Base-by-base conservation (phyloP, 2,329 filamentous ascomycete genomes). In the Metarhizium rileyi region DNA sequence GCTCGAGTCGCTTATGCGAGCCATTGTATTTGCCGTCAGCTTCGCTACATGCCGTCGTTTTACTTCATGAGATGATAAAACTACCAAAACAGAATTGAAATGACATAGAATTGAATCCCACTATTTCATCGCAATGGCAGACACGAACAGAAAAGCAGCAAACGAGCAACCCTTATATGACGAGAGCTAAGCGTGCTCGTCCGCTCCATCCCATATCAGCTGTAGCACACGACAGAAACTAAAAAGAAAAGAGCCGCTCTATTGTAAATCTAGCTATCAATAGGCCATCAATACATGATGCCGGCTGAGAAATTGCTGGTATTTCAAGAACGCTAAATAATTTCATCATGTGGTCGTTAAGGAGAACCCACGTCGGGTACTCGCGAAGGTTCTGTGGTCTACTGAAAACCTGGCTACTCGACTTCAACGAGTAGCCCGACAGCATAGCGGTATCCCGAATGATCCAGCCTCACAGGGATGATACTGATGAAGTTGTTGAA, bases 401-500 rank as follows among this genome's bases (percentile, higher is more conserved):
- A 16, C 16, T 7, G 2, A 10, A 26, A 5, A n/a, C n/a, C n/a
- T n/a, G 22, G 38, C 5, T 38, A 62, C 9, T 61, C 80, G 43
- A 83, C 65, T 67, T 87, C 86, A 26, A 87, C 84, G 63, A 90
- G 81, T 59, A 95, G 90, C 3, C 89, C 89, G 25, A 95, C 83
- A 46, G 84, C 88, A 61, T 86, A 90, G 53, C 81, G 82, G 53
- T 80, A 78, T 10, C 79, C 76, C 14, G 76, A 71, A 1, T 76
- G 75, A 38, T 87, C 80, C 76, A 82, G 85, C 2, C 72, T 70
- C 30, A 95, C 80, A 0, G 89, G 89, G 48, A 95, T 86, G 73
- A 94, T 88, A n/a, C 85, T 88, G 47, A 95, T 72, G 12, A 90
- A 63, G 57, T 95, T 95, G 72, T 84, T 84, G 61, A 95, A 95